Evolutionary conservation across 2,329 filamentous ascomycete species (phyloP), one percentile per base, ranked within the genome.

Genomic region (Monascus ruber): DNA sequence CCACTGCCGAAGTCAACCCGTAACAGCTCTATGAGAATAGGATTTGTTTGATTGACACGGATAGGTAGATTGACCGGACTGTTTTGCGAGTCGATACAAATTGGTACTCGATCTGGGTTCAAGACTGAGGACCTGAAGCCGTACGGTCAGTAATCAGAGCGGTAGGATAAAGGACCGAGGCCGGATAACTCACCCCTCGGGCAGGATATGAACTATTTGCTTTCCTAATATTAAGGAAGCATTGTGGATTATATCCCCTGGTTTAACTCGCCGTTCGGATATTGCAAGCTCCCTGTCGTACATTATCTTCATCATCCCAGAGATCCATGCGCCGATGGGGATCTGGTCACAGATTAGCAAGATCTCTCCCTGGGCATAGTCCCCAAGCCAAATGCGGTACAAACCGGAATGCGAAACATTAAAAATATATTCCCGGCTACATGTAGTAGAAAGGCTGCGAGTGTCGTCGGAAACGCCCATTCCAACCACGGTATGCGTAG

Each of bases 401-500:
- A 53, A 61, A 86, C 77, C 32, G 83, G 81, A 44, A 96, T 81
- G 47, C 86, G 82, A 60, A 94, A 94, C 88, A 95, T 95, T 50
- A 95, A 67, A 69, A 94, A 80, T 50, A 80, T 83, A 66, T 95
- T 86, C 38, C 84, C 62, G 2, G 83, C 56, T 2, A 81, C 73
- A 59, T 95, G 87, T 3, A 73, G 49, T 35, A 83, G 61, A 54
- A 91, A 93, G 24, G 88, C 65, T 27, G 75, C 68, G 33, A 83
- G 74, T 39, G 85, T 82, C 1, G 79, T 79, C 29, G 76, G 73
- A 54, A 85, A 83, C 33, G 85, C 85, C 69, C 89, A 85, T 68
- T 96, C 87, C 42, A 98, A 71, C 93, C 91, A 98, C 42, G 91
- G 91, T 73, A 98, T 94, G 59, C 85, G 79, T 52, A 98, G 63